phyloP scores from a whole-genome alignment of 306 rosid species.

The Carpinus fangiana region DNA sequence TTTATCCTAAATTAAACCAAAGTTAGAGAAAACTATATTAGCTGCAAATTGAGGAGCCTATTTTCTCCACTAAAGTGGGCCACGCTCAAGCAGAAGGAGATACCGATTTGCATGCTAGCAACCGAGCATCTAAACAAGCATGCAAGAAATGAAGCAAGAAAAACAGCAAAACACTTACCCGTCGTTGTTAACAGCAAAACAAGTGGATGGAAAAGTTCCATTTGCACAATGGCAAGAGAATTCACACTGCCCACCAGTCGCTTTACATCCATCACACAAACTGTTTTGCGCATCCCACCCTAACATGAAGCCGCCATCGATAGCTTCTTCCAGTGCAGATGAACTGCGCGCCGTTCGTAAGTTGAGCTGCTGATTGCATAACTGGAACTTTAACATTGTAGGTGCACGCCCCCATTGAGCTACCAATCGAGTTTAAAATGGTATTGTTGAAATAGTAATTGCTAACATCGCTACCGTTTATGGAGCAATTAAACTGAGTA shows the following conservation, averaged over 20 bases:
- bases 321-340: conserved; percentile 24
- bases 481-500: conserved; percentile 39
- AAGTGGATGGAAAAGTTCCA: conserved; percentile 33
- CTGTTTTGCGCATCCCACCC: conserved; percentile 44
- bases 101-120: background rate
- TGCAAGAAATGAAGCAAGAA: background rate
- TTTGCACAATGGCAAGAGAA: conserved; percentile 54
- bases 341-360: background rate
- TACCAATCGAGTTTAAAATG: background rate
- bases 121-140: background rate
- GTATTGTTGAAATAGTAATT: conserved; percentile 21
- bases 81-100: background rate
- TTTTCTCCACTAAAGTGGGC: background rate
- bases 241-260: conserved; percentile 47
- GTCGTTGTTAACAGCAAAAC: conserved; percentile 25
- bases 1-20: background rate
- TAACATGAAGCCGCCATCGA: conserved; percentile 43
- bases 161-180: conserved; percentile 23
- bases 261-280: conserved; percentile 44
- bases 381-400: conserved; percentile 28
- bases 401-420: conserved; percentile 24
- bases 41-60: too few relatives aligned
- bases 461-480: background rate
- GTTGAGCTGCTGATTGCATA: conserved; percentile 26
- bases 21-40: background rate